Conservation (phyloP, 139 green algal species). For the Bryopsis sp. region DNA sequence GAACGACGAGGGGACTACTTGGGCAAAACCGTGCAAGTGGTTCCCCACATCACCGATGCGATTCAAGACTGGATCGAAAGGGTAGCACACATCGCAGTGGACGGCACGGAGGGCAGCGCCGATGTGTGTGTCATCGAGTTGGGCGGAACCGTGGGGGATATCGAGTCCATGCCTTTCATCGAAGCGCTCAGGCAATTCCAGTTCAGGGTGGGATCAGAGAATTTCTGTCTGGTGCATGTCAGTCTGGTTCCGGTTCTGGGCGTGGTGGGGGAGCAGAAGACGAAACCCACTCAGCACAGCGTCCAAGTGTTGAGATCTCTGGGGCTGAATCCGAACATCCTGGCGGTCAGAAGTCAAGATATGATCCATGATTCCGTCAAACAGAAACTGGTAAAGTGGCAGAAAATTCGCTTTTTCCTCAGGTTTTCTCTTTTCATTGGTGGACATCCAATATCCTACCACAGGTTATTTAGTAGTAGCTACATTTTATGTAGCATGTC, state of each 20-base stretch:
- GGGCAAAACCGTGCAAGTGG: conserved; percentile 97
- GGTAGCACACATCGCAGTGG: conserved; percentile 82
- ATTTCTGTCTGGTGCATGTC: conserved; percentile 90
- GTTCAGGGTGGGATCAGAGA: conserved; percentile 67
- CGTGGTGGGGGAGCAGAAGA: conserved; percentile 98
- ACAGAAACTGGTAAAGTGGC: conserved; percentile 90
- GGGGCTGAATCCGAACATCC: conserved; percentile 80
- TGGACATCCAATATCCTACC: too few relatives aligned
- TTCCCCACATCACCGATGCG: conserved; percentile 96
- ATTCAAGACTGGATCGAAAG: conserved; percentile 99
- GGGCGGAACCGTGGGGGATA: conserved; percentile 96
- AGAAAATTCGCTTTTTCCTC: too few relatives aligned
- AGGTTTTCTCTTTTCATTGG: too few relatives aligned
- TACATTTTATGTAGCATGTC: too few relatives aligned
- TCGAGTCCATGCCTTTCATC: conserved; percentile 97
- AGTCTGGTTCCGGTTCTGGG: conserved; percentile 93
- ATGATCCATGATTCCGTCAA: conserved; percentile 64
- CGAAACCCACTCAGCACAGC: conserved; percentile 97
- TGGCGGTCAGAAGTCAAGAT: conserved; percentile 75
- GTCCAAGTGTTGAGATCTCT: conserved; percentile 83
- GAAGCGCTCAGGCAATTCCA: conserved; percentile 78
- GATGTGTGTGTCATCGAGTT: conserved; percentile 99
- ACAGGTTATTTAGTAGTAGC: too few relatives aligned
- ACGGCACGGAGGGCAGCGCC: conserved; percentile 61
- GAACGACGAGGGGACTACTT: conserved; percentile 94